Evolutionary conservation across 768 basidiomycete species (phyloP).

Genomic region (Royoungia palumana): DNA sequence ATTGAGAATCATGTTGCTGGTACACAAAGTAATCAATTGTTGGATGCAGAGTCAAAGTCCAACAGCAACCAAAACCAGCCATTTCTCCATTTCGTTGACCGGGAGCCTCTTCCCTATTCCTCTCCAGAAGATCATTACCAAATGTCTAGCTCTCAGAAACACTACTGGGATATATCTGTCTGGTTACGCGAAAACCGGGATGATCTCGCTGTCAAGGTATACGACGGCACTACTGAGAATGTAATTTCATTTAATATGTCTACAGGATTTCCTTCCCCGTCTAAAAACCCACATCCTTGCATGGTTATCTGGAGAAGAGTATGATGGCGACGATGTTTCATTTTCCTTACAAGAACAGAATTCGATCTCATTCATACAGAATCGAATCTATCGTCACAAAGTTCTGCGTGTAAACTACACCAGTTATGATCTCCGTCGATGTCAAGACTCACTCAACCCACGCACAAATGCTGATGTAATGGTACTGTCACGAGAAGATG

Average conservation of each 20-base stretch:
- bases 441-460: too few relatives aligned
- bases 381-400: too few relatives aligned
- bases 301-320: conserved; percentile 6
- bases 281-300: conserved; percentile 23
- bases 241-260: too few relatives aligned
- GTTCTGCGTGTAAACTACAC: too few relatives aligned
- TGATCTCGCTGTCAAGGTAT: not conserved
- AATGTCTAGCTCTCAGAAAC: conserved; percentile 9
- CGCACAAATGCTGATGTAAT: too few relatives aligned
- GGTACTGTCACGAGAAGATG: too few relatives aligned
- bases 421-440: too few relatives aligned
- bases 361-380: conserved; percentile 1
- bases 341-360: conserved; percentile 19
- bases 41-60: too few relatives aligned
- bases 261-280: conserved; percentile 16
- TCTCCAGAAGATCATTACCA: conserved; percentile 15
- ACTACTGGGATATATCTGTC: conserved; percentile 3
- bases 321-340: conserved; percentile 27
- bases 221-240: too few relatives aligned
- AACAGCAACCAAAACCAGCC: too few relatives aligned
- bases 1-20: too few relatives aligned
- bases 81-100: not conserved
- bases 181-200: not conserved
- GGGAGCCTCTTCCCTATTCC: conserved; percentile 7
- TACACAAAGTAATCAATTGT: too few relatives aligned